Base-by-base conservation (phyloP, 768 basidiomycete species). In the Suillus subluteus region DNA sequence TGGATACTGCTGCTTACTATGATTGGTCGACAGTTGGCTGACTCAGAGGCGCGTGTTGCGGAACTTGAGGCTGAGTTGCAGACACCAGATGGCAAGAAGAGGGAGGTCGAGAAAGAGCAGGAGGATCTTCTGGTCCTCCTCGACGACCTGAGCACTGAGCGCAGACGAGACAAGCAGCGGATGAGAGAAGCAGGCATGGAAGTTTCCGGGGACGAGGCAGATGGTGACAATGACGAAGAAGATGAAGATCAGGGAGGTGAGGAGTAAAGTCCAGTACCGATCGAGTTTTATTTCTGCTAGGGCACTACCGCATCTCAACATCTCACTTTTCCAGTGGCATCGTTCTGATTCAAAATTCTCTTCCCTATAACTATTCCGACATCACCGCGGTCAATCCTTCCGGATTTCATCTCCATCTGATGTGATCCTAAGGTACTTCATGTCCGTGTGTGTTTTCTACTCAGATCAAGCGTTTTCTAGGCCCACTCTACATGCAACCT, bases 51-150 rank as follows among this genome's bases (percentile, higher is more conserved):
- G 9, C 84, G 86, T 71, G 73, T 91, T 9, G 72, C 79, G 6
- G 74, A 76, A 4, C 74, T 92, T 26, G 79, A 85, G 35, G 71
- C 75, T 16, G 77, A 87, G 63, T 75, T 94, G 9, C 76, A 78
- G 52, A 79, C 78, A 1, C 82, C 88, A 11, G 86, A 91, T 70
- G 84, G 82, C 64, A 91, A 90, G 74, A 85, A 87, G 59, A 90
- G 86, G 70, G 95, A 98, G 11, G 87, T 89, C 30, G 95, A 98
- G 77, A 96, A 96, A 78, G 97, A 99, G 76, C 96, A 98, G 72
- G 97, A 98, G 75, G 97, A 99, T 77, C 76, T 99, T 58, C 82
- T 99, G 26, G 96, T 99, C 13, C 79, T 98, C 40, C 81, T 99
- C 4, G 98, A 99, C 73, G 97, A 99, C 79, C 82, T 98, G 68